Evolutionary conservation across 805 yeast species (phyloP).

Genomic region (Yamadazyma akitaensis): DNA sequence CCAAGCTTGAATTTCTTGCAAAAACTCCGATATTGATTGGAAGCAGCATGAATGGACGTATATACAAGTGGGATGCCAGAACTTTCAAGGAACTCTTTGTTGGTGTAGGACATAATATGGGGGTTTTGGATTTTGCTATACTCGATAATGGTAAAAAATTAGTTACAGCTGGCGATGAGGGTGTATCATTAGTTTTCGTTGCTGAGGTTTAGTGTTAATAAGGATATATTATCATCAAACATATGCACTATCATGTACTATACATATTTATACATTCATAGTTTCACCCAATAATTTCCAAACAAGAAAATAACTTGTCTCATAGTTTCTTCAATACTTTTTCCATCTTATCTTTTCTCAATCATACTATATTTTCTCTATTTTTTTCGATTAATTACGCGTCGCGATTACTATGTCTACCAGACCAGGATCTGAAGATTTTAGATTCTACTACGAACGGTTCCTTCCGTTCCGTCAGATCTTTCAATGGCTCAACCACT

Average conservation of each 20-base stretch:
- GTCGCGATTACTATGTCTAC: conserved; percentile 4
- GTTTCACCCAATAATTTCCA: no score
- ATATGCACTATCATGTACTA: background rate
- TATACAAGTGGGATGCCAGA: conserved; percentile 86
- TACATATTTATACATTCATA: no score
- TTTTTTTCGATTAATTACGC: background rate
- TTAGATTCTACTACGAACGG: conserved; percentile 66
- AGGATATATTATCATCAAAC: no score
- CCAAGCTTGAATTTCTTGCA: conserved; percentile 67
- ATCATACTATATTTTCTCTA: background rate
- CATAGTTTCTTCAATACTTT: no score
- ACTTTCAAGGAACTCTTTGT: conserved; percentile 74
- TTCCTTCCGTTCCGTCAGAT: conserved; percentile 73
- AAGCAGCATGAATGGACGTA: conserved; percentile 78
- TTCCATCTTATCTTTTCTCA: no score
- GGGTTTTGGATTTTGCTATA: conserved; percentile 80
- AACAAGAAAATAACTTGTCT: no score
- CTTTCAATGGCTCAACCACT: conserved; percentile 89
- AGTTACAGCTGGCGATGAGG: conserved; percentile 96
- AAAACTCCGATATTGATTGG: conserved; percentile 61
- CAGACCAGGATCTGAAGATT: conserved; percentile 54
- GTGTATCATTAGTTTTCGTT: conserved; percentile 74
- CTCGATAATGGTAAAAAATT: conserved; percentile 64
- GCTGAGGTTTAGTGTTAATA: conserved; percentile 2
- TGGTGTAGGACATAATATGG: conserved; percentile 92